Conservation (phyloP, 371 early-diverging fungal species). For the Actinomortierella ambigua region DNA sequence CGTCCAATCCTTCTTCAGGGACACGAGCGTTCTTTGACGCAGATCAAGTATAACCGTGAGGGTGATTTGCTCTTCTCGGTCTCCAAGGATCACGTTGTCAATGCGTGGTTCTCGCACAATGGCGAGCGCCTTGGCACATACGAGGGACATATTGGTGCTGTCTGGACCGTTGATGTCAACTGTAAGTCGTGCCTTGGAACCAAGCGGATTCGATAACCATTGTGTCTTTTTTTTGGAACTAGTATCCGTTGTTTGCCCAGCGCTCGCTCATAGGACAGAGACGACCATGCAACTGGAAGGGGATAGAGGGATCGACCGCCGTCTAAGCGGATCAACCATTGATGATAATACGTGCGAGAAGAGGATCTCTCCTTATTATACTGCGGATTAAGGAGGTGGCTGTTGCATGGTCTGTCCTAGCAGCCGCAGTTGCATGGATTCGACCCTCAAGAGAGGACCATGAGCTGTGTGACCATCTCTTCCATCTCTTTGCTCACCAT, state of each 20-base stretch:
- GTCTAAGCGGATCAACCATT: too few species aligned
- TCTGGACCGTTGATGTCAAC: slow-evolving; percentile 95
- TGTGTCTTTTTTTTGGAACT: too few species aligned
- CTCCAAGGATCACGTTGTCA: slow-evolving; percentile 93
- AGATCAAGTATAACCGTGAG: slow-evolving; percentile 98
- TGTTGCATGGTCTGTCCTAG: too few species aligned
- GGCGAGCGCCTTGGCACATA: slow-evolving; percentile 98
- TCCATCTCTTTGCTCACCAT: slow-evolving; percentile 17
- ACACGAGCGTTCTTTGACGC: slow-evolving; percentile 97
- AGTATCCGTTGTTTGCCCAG: too few species aligned
- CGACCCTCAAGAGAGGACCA: too few species aligned
- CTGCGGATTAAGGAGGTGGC: slow-evolving; percentile 8
- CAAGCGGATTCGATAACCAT: too few species aligned
- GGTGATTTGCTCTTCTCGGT: slow-evolving; percentile 99
- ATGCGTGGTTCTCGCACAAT: slow-evolving; percentile 96
- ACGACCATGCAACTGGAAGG: too few species aligned
- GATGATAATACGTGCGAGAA: too few species aligned
- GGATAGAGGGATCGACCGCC: too few species aligned
- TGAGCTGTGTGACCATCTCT: background rate
- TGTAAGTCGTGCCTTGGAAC: slow-evolving; percentile 51
- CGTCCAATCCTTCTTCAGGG: slow-evolving; percentile 96
- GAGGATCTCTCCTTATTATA: slow-evolving; percentile 1
- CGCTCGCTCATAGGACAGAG: too few species aligned
- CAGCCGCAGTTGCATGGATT: too few species aligned
- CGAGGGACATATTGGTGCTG: slow-evolving; percentile 93